Evolutionary conservation across 2,329 filamentous ascomycete genomes (phyloP).

Genomic region (Fonsecaea erecta): DNA sequence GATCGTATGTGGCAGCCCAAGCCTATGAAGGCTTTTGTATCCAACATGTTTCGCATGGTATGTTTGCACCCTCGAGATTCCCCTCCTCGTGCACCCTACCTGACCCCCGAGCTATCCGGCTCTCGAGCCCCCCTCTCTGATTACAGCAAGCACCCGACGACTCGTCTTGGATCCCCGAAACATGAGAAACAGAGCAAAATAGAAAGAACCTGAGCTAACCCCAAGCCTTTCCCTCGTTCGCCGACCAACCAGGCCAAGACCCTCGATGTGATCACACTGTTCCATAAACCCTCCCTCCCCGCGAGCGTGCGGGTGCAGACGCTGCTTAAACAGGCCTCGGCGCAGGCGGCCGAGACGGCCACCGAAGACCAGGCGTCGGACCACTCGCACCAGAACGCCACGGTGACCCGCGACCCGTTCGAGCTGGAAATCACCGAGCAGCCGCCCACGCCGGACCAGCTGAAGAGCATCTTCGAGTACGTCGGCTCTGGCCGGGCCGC

Average conservation of each 20-base stretch:
- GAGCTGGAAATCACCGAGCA: conserved; percentile 83
- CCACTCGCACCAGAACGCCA: conserved; percentile 63
- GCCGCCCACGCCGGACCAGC: conserved; percentile 78
- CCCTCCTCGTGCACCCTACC: not conserved
- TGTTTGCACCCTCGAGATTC: not conserved
- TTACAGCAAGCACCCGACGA: not conserved
- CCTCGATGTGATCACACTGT: conserved; percentile 91
- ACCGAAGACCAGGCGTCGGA: conserved; percentile 76
- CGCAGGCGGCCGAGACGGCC: conserved; percentile 68
- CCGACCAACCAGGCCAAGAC: conserved; percentile 67
- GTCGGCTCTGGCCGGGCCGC: conserved; percentile 65
- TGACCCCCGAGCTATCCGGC: not conserved
- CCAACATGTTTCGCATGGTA: conserved; percentile 35
- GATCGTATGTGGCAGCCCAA: conserved; percentile 29
- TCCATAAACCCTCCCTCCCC: conserved; percentile 79
- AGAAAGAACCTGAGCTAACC: not conserved
- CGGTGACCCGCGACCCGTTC: conserved; percentile 69
- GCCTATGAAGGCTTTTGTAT: conserved; percentile 29
- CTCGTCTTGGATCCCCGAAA: not conserved
- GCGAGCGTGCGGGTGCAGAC: conserved; percentile 74
- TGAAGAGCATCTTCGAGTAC: conserved; percentile 83
- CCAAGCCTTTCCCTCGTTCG: not conserved
- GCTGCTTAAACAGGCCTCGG: conserved; percentile 79
- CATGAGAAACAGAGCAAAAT: not conserved
- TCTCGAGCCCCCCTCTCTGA: not conserved